These are phyloP conservation scores for Alternaria atra DNA, from an alignment of 2,329 filamentous ascomycete genomes.

Conservation along the genomic window DNA sequence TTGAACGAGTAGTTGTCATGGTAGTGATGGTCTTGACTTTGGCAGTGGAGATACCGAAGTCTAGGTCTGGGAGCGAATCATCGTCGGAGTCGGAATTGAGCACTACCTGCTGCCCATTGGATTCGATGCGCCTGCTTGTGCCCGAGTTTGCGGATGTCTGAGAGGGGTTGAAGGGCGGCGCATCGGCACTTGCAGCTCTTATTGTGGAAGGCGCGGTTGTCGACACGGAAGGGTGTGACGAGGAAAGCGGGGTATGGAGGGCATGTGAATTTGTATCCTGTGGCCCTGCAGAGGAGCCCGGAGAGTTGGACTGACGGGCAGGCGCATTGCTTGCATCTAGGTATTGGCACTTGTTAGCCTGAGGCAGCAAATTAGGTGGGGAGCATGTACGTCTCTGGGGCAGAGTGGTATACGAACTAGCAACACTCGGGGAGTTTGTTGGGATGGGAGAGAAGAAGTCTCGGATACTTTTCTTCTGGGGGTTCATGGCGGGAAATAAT, in stretches of 20 bases:
- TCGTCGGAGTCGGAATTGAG: slow-evolving; percentile 77
- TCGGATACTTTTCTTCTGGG: slow-evolving; percentile 49
- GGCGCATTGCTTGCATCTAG: slow-evolving; percentile 14
- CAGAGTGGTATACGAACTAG: slow-evolving; percentile 22
- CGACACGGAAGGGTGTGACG: slow-evolving; percentile 5
- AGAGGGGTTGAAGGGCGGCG: slow-evolving; percentile 29
- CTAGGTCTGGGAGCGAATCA: slow-evolving; percentile 60
- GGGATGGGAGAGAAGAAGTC: slow-evolving; percentile 59
- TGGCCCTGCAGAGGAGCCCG: background rate
- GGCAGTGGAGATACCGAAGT: slow-evolving; percentile 43
- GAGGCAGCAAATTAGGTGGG: background rate
- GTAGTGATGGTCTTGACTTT: slow-evolving; percentile 21
- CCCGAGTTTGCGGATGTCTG: slow-evolving; percentile 41
- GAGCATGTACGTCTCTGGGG: slow-evolving; percentile 32
- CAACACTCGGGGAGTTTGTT: slow-evolving; percentile 27
- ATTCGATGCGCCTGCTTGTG: slow-evolving; percentile 62
- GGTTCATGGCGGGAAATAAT: slow-evolving; percentile 19
- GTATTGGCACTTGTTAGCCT: slow-evolving; percentile 1
- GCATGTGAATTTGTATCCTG: background rate
- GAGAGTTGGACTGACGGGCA: background rate
- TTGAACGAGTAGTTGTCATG: slow-evolving; percentile 16
- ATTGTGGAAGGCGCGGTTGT: slow-evolving; percentile 11
- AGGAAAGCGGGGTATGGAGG: background rate
- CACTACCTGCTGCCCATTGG: slow-evolving; percentile 60
- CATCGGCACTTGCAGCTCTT: slow-evolving; percentile 8